Conservation (phyloP, 2,329 filamentous ascomycete species). For the Hymenoscyphus salicellus region DNA sequence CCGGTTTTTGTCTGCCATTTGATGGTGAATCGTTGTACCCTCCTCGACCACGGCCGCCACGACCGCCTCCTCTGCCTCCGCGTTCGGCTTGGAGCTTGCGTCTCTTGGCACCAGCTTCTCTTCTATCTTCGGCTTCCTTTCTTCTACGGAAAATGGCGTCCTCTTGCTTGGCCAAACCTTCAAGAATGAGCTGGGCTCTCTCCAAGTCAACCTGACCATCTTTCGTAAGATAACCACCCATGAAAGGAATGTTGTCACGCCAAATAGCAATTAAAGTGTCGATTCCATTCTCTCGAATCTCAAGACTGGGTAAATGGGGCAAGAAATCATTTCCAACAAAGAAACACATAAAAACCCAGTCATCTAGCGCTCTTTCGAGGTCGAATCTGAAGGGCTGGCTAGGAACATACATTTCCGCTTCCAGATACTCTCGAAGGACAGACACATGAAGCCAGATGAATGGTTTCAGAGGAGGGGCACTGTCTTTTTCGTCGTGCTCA, state of each 20-base stretch:
- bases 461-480: slow-evolving; percentile 70
- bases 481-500: slow-evolving; percentile 79
- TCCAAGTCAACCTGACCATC: slow-evolving; percentile 88
- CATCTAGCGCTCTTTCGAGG: slow-evolving; percentile 88
- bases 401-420: slow-evolving; percentile 80
- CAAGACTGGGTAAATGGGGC: slow-evolving; percentile 92
- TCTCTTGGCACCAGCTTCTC: slow-evolving; percentile 74
- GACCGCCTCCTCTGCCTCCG: slow-evolving; percentile 35
- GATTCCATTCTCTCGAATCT: slow-evolving; percentile 96
- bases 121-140: slow-evolving; percentile 79
- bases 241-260: slow-evolving; percentile 83
- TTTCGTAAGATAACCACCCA: slow-evolving; percentile 95
- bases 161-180: slow-evolving; percentile 87
- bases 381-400: slow-evolving; percentile 85
- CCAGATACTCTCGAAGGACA: slow-evolving; percentile 87
- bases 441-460: slow-evolving; percentile 98
- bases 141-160: slow-evolving; percentile 88
- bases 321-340: slow-evolving; percentile 99
- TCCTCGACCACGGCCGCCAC: slow-evolving; percentile 34
- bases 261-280: slow-evolving; percentile 96
- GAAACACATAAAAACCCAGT: slow-evolving; percentile 99
- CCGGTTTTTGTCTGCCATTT: slow-evolving; percentile 29
- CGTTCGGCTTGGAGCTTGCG: slow-evolving; percentile 67
- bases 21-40: slow-evolving; percentile 31
- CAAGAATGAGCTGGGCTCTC: slow-evolving; percentile 81